Evolutionary conservation across 108 stramenopile genomes (phyloP), one percentile per base, ranked within the genome.

Genomic region (Parmales sp.): DNA sequence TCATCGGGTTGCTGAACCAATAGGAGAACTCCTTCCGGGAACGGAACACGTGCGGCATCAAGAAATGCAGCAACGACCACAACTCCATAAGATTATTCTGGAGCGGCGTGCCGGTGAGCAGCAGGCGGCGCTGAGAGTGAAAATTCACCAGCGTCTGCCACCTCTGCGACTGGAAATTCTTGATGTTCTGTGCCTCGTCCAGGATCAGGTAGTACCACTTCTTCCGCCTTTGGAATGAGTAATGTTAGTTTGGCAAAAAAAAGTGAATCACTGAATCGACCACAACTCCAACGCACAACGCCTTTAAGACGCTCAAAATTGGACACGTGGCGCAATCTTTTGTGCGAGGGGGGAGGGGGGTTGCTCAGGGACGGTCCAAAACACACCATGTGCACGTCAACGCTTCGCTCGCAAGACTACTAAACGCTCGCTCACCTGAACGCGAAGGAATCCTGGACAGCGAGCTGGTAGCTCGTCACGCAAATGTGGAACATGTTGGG

Each of bases 91-190:
- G 80, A 64, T 88, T 81, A 76, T 90, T 94, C 72, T 95, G 94
- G 64, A 95, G 82, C 41, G 83, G 96, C 0, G 97, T 98, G 41
- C 97, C 98, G 1, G 98, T 99, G 37, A 97, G 80, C 20, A 96
- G 89, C 5, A 99, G 69, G 22, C 98, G 75, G 28, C 98, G 86
- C 60, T 93, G 93, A 0, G 93, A 88, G 69, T 96, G 93, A 76
- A 97, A 96, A 43, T 86, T 92, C 38, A 99, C 82, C 38, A 99
- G 83, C n/a, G 98, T 98, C 63, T 98, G 97, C 98, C 98, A 99
- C 7, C 96, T 80, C 75, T 95, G 94, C 66, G 84, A 86, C 72
- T 95, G 88, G 76, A 97, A 99, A 71, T 99, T 99, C 74, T 98
- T 98, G 75, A 99, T 98, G 77, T 97, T 16, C 71, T 99, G 97